Percentiles rank a stretch among this genome's conserved stretches.
These are phyloP conservation scores for Calvatia gigantea DNA, from an alignment of 768 basidiomycete genomes.

Conservation along the genomic window DNA sequence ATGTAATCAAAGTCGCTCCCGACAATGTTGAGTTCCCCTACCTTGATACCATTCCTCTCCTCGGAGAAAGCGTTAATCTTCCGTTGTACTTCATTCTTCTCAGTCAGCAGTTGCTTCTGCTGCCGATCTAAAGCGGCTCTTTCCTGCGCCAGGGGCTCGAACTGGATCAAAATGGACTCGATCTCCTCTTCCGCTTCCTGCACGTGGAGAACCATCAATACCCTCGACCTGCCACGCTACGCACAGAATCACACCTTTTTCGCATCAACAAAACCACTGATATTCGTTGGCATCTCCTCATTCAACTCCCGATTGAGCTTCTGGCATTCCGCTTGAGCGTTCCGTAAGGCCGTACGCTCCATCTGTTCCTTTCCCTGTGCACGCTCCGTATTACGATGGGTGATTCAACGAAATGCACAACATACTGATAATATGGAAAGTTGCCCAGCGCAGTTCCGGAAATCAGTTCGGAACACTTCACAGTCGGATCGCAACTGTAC, in stretches of 20 bases:
- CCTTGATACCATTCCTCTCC: conserved; percentile 37
- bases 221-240: not conserved
- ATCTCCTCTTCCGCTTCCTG: conserved; percentile 60
- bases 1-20: not conserved
- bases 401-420: not conserved
- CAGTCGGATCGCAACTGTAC: conserved; percentile 23
- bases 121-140: conserved; percentile 45
- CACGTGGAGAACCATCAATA: not conserved
- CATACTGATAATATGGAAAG: not conserved
- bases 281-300: conserved; percentile 63
- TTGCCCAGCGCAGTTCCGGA: conserved; percentile 14
- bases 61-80: conserved; percentile 52
- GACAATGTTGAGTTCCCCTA: conserved; percentile 24
- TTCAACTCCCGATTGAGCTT: conserved; percentile 57
- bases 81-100: conserved; percentile 42
- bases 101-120: conserved; percentile 38
- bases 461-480: conserved; percentile 23
- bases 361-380: conserved; percentile 25
- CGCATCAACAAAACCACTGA: conserved; percentile 52
- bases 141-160: conserved; percentile 37
- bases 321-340: conserved; percentile 32
- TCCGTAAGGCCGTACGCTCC: conserved; percentile 22
- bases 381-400: not conserved
- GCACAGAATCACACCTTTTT: conserved; percentile 40
- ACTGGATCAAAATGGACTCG: conserved; percentile 43